phyloP scores from a whole-genome alignment of 1,284 basidiomycete species.

The Heterobasidion annosum region DNA sequence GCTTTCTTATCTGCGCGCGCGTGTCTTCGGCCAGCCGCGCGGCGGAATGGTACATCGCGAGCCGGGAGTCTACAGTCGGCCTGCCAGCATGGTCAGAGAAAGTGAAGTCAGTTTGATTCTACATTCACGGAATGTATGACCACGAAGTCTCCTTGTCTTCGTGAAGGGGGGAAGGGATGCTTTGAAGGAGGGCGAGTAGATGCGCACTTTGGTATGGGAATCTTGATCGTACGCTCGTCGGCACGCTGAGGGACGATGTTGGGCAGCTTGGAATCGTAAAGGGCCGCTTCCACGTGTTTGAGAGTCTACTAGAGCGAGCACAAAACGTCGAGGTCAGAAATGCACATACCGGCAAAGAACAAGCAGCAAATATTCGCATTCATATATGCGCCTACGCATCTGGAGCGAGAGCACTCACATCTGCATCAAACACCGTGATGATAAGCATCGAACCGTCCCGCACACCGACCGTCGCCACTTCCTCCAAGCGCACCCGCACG shows the following conservation, averaged over 20 bases:
- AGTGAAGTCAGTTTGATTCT: background rate
- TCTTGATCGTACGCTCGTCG: constrained; percentile 61
- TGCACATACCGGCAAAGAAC: background rate
- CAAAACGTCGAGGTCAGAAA: constrained; percentile 2
- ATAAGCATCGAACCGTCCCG: constrained; percentile 64
- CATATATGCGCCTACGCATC: background rate
- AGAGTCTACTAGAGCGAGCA: constrained; percentile 43
- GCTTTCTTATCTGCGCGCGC: constrained; percentile 62
- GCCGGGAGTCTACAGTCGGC: constrained; percentile 65
- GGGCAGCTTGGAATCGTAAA: constrained; percentile 65
- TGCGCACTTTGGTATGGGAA: constrained; percentile 68
- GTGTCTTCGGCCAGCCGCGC: constrained; percentile 64
- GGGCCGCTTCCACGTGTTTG: constrained; percentile 61
- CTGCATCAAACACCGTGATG: constrained; percentile 67
- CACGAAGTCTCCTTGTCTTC: background rate
- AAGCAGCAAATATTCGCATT: background rate
- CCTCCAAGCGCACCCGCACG: constrained; percentile 37
- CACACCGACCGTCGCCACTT: constrained; percentile 70
- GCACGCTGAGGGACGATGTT: constrained; percentile 60
- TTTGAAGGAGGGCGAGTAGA: background rate
- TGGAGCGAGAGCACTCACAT: constrained; percentile 33
- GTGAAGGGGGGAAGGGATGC: too few species aligned
- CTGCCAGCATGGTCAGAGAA: constrained; percentile 24
- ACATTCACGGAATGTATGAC: background rate
- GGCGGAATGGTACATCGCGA: constrained; percentile 41